Evolutionary conservation across 2,329 filamentous ascomycete species (phyloP), one percentile per base, ranked within the genome.

Genomic region (Xylaria sp.): DNA sequence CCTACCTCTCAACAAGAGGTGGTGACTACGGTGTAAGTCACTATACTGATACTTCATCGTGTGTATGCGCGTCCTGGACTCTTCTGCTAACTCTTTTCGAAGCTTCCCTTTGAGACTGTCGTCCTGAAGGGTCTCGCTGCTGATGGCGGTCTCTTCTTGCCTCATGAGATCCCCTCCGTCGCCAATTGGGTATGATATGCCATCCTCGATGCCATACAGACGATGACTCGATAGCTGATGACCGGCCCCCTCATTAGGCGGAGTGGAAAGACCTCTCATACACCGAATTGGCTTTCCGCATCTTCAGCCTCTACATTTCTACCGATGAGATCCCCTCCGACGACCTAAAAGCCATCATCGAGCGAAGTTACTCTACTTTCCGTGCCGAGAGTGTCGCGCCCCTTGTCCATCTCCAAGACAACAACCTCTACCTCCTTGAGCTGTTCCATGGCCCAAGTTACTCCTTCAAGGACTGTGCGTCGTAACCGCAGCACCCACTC

Each of bases 401-500:
- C 0, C 76, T 94, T 30, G 83, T 90, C 49, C 85, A 89, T n/a
- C 80, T 97, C 56, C 83, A 93, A 70, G 79, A 84, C 68, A 88
- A 84, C 68, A 89, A 93, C 72, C 79, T 97, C 48, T 86, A 96
- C 72, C 80, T 97, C 58, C 84, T 99, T 39, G 94, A 99, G 76
- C 83, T 99, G 49, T 99, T 97, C 81, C 93, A 97, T 73, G 94
- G 94, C 1, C 94, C 92, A 4, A 97, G 89, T 0, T 97, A 92
- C 73, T 89, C 93, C 1, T 97, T 97, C 80, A 96, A 97, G 77
- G 93, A 97, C 75, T 90, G 92, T 55, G 44, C 53, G 62, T 62
- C 44, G 34, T 42, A 19, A 30, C 18, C 9, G 48, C 11, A 11
- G 3, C 11, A 37, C 8, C 16, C 2, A n/a, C 16, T 50, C 11